Base-by-base conservation (phyloP, 257 asterid species). In the Solanum piurae region DNA sequence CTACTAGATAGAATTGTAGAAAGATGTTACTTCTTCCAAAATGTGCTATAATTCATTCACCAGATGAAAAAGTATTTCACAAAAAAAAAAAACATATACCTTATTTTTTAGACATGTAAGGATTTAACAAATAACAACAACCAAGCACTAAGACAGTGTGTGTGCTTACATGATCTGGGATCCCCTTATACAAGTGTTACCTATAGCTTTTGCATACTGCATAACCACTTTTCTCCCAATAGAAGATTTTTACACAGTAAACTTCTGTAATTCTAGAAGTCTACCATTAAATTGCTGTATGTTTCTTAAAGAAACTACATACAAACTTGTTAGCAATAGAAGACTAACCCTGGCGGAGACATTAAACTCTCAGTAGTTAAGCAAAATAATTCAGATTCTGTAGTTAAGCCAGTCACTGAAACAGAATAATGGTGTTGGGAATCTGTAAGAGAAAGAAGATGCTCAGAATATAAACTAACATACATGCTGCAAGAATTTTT, bases 401-500 rank as follows among this genome's bases (percentile, higher is more conserved):
- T 79, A 79, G 66, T 46, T 80, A 80, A 80, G 66, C 29, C 68
- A 80, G 29, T 29, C 66, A 79, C 18, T 79, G 66, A 9, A 79
- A 79, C 38, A 79, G 85, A 80, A 80, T 46, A 46, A 80, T 46
- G 29, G 42, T 29, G 68, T 80, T 77, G 84, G 62, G n/a, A 40
- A 16, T 79, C 66, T 44, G 85, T 14, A 79, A 38, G 33, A 75
- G 83, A 75, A 80, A 80, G 68, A 46, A 29, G 36, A 80, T 86
- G 42, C 29, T 16, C 66, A 80, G 89, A 88, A 87, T 86, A 88
- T 34, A 90, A 88, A 87, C 38, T 42, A 88, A 89, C 95, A 91
- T 92, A 97, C 99, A 90, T 93, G 94, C 89, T 94, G 94, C 96
- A 97, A 91, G 91, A 94, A 97, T 87, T 89, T 91, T 91, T 95